These are phyloP conservation scores for Ceratobasidium sp. DNA, from an alignment of 1,284 basidiomycete species.

Conservation along the genomic window DNA sequence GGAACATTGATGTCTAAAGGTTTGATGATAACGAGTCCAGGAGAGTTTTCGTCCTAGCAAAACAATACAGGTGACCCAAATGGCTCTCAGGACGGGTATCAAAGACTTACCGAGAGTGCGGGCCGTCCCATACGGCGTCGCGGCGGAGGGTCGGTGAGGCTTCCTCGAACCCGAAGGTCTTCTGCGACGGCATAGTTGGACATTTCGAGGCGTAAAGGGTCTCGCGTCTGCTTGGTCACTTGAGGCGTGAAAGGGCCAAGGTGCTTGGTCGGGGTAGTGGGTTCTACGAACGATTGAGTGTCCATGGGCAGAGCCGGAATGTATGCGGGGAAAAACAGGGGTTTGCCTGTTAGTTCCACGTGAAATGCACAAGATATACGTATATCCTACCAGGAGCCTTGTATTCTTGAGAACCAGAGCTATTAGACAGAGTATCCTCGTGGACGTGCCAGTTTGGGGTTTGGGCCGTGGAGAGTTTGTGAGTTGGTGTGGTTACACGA, in stretches of 20 bases:
- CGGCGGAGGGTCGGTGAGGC: conserved; percentile 40
- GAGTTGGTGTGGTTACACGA: not conserved
- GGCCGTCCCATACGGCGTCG: conserved; percentile 16
- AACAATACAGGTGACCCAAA: not conserved
- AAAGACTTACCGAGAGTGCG: not conserved
- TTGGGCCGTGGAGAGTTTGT: not conserved
- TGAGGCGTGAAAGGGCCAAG: conserved; percentile 36
- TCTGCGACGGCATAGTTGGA: not conserved
- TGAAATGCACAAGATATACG: not conserved
- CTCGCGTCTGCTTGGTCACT: conserved; percentile 13
- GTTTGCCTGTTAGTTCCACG: not conserved
- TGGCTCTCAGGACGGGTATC: too few relatives aligned
- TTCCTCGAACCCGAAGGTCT: conserved; percentile 14
- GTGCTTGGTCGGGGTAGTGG: conserved; percentile 9
- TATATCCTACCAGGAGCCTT: not conserved
- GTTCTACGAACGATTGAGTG: not conserved
- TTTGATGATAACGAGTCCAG: not conserved
- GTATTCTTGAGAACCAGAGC: not conserved
- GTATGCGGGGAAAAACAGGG: conserved; percentile 28
- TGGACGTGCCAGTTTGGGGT: conserved; percentile 30
- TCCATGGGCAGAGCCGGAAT: conserved; percentile 11
- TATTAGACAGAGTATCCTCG: conserved; percentile 7
- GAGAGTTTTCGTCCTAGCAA: not conserved
- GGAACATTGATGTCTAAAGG: not conserved
- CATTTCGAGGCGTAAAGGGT: conserved; percentile 7